Percentiles rank a stretch among this genome's conserved stretches.
Evolutionary conservation across 345 rosid species (phyloP).

Genomic region (Eucalyptus pumila): DNA sequence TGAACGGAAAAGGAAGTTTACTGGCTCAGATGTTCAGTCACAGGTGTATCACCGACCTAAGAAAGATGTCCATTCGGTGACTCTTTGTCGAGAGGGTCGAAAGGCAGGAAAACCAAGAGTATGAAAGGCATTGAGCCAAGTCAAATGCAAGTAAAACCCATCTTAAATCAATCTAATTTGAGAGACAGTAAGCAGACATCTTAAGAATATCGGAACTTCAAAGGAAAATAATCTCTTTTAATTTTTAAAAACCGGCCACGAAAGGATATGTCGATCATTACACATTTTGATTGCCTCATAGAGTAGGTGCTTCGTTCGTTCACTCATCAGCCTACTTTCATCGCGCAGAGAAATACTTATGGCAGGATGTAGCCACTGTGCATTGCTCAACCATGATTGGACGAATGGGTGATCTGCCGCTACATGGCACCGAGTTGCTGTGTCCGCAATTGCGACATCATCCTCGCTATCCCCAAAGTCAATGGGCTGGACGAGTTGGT

Average conservation of each 20-base stretch:
- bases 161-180: background rate
- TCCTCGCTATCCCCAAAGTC: constrained; percentile 12
- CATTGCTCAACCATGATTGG: constrained; percentile 31
- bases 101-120: background rate
- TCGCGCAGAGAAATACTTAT: constrained; percentile 27
- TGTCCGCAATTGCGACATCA: constrained; percentile 31
- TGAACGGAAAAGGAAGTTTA: background rate
- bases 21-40: background rate
- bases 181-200: background rate
- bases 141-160: background rate
- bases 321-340: constrained; percentile 46
- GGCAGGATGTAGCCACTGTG: constrained; percentile 55
- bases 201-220: background rate
- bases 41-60: background rate
- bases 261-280: background rate
- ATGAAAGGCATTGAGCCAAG: background rate
- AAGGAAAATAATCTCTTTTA: background rate
- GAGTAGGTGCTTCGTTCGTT: constrained; percentile 50
- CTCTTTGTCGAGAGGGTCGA: background rate
- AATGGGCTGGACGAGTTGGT: constrained; percentile 32
- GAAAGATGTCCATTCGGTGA: background rate
- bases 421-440: constrained; percentile 50
- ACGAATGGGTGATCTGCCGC: constrained; percentile 32
- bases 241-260: background rate
- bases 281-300: constrained; percentile 25